phyloP scores from a whole-genome alignment of 495 filamentous ascomycete genomes.

The Lichina pygmaea region DNA sequence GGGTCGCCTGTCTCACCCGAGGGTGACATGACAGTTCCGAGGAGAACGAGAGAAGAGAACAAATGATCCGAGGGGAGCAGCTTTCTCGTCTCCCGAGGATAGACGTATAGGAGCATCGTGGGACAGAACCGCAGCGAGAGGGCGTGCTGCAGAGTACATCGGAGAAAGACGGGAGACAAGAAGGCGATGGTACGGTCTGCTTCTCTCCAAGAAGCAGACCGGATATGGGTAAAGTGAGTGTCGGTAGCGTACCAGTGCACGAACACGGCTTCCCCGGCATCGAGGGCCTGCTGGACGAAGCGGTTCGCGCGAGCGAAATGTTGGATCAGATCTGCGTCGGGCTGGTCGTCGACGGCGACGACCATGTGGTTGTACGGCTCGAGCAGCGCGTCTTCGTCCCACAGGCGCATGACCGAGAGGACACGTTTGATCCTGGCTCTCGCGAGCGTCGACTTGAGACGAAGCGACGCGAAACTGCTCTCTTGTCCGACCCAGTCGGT shows the following conservation, averaged over 20 bases:
- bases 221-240: neutral
- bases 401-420: slow-evolving; percentile 47
- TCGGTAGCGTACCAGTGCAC: slow-evolving; percentile 36
- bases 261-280: slow-evolving; percentile 35
- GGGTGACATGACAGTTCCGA: neutral
- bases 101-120: neutral
- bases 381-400: slow-evolving; percentile 25
- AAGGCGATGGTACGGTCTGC: neutral
- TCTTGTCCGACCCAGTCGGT: no score
- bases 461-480: slow-evolving; percentile 47
- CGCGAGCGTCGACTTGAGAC: slow-evolving; percentile 34
- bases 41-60: neutral
- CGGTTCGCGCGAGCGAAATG: slow-evolving; percentile 47
- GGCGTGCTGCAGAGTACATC: neutral
- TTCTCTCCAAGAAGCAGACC: neutral
- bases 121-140: neutral
- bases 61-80: neutral
- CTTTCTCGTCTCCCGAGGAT: no score
- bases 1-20: neutral
- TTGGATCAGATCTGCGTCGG: slow-evolving; percentile 62
- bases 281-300: slow-evolving; percentile 60
- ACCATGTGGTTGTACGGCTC: slow-evolving; percentile 37
- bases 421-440: slow-evolving; percentile 67
- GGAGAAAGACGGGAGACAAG: neutral
- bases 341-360: slow-evolving; percentile 69